These are phyloP conservation scores for Tilletia caries DNA, from an alignment of 1,284 basidiomycete genomes.

Conservation along the genomic window DNA sequence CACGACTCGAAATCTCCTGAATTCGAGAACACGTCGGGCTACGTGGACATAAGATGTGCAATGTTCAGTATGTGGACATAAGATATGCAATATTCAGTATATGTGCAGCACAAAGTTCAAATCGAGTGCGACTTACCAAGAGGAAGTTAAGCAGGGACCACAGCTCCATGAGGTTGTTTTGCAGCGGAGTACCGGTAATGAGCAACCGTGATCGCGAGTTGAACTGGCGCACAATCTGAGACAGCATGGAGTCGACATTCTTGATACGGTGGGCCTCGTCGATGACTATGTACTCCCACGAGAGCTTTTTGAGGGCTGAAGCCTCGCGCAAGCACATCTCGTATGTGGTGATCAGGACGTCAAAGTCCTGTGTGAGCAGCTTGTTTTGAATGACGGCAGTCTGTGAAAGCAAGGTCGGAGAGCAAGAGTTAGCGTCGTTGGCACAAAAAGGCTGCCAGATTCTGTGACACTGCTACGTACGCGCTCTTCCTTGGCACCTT, in stretches of 20 bases:
- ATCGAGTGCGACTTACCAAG: slow-evolving; percentile 18
- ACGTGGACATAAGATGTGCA: slow-evolving; percentile 25
- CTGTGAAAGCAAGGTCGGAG: not conserved
- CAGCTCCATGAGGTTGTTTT: slow-evolving; percentile 95
- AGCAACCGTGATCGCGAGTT: slow-evolving; percentile 81
- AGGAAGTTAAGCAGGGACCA: slow-evolving; percentile 89
- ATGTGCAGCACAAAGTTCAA: not conserved
- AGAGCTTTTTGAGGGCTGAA: slow-evolving; percentile 83
- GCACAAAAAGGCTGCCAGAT: not conserved
- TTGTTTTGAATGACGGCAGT: slow-evolving; percentile 70
- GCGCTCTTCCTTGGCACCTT: slow-evolving; percentile 86
- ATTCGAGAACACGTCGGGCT: slow-evolving; percentile 58
- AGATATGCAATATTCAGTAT: slow-evolving; percentile 29
- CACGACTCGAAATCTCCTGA: slow-evolving; percentile 66
- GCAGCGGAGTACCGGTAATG: slow-evolving; percentile 94
- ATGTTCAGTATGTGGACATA: slow-evolving; percentile 14
- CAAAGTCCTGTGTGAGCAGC: slow-evolving; percentile 83
- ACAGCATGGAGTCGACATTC: slow-evolving; percentile 93
- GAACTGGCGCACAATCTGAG: slow-evolving; percentile 91
- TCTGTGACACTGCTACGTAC: slow-evolving; percentile 47
- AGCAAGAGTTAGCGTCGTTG: not conserved
- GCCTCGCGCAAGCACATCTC: slow-evolving; percentile 97
- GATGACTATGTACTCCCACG: slow-evolving; percentile 97
- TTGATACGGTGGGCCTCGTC: slow-evolving; percentile 99
- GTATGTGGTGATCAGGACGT: slow-evolving; percentile 93